Percentiles rank a stretch among this genome's conserved stretches.
Evolutionary conservation across 2,329 filamentous ascomycete genomes (phyloP).

Genomic region (Penicillium sp.): DNA sequence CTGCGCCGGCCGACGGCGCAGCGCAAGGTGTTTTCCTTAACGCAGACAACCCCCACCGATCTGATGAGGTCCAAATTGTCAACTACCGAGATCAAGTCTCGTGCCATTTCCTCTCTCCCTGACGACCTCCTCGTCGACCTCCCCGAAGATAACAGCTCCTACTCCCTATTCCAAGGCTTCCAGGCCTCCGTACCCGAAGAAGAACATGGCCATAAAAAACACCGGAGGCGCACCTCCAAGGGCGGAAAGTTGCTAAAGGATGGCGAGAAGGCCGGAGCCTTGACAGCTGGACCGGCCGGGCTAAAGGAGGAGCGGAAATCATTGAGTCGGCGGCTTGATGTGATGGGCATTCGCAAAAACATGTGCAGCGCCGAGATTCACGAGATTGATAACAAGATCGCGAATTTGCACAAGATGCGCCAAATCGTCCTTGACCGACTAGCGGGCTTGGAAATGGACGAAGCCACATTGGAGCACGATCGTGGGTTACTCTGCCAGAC

Average conservation of each 20-base stretch:
- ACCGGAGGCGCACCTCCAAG: constrained; percentile 67
- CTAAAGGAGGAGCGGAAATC: constrained; percentile 76
- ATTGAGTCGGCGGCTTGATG: constrained; percentile 82
- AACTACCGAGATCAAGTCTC: constrained; percentile 87
- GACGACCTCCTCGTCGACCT: constrained; percentile 89
- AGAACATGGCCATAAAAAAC: constrained; percentile 62
- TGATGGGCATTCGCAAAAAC: constrained; percentile 89
- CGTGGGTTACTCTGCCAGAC: constrained; percentile 51
- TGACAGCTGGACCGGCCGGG: constrained; percentile 66
- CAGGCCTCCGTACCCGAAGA: constrained; percentile 80
- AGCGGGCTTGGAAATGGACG: constrained; percentile 83
- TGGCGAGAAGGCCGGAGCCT: constrained; percentile 55
- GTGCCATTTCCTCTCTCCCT: constrained; percentile 80
- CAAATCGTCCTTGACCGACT: constrained; percentile 85
- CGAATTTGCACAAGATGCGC: constrained; percentile 89
- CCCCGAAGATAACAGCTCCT: constrained; percentile 78
- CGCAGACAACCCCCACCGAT: constrained; percentile 88
- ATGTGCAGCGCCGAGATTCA: constrained; percentile 96
- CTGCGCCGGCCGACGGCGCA: constrained; percentile 80
- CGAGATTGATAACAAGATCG: constrained; percentile 95
- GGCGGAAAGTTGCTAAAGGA: constrained; percentile 70
- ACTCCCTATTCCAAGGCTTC: constrained; percentile 95
- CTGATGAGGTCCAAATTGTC: constrained; percentile 89
- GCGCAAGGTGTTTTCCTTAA: constrained; percentile 85
- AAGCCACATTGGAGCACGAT: constrained; percentile 85